Evolutionary conservation across 257 asterid genomes (phyloP).

Genomic region (Lantana camara): DNA sequence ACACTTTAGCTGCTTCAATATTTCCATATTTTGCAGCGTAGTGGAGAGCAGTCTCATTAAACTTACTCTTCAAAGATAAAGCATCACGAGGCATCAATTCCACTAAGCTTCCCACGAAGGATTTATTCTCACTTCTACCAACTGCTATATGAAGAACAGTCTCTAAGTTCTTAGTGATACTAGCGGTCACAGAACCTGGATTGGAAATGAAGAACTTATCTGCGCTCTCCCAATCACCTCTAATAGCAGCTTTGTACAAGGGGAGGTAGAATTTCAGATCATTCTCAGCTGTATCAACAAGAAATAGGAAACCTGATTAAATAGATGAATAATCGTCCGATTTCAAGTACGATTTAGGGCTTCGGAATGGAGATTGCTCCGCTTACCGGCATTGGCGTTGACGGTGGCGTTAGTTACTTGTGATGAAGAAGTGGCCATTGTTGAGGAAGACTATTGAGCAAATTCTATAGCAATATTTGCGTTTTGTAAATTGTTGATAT

Average conservation of each 20-base stretch:
- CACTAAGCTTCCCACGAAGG: constrained; percentile 31
- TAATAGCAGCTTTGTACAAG: constrained; percentile 35
- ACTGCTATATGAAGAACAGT: constrained; percentile 37
- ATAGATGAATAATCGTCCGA: neutral
- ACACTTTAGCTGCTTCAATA: constrained; percentile 36
- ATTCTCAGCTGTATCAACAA: constrained; percentile 17
- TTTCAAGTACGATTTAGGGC: too few species aligned
- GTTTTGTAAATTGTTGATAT: too few species aligned
- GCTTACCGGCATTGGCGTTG: constrained; percentile 24
- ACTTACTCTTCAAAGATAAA: constrained; percentile 27
- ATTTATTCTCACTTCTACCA: constrained; percentile 33
- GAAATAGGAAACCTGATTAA: neutral
- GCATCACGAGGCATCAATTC: constrained; percentile 30
- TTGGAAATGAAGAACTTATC: constrained; percentile 27
- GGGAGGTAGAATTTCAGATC: constrained; percentile 41
- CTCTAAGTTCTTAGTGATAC: constrained; percentile 34
- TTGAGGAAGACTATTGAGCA: neutral
- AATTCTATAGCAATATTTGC: neutral
- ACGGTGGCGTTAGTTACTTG: too few species aligned
- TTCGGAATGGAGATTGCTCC: too few species aligned
- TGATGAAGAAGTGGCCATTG: constrained; percentile 31
- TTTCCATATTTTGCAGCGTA: constrained; percentile 42
- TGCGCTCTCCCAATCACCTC: constrained; percentile 43
- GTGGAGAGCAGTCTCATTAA: constrained; percentile 41
- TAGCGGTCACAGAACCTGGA: constrained; percentile 32